A percentile compares a stretch with the other conserved stretches of the same genome.
Evolutionary conservation across 306 rosid genomes (phyloP).

Genomic region (Psophocarpus tetragonolobus): DNA sequence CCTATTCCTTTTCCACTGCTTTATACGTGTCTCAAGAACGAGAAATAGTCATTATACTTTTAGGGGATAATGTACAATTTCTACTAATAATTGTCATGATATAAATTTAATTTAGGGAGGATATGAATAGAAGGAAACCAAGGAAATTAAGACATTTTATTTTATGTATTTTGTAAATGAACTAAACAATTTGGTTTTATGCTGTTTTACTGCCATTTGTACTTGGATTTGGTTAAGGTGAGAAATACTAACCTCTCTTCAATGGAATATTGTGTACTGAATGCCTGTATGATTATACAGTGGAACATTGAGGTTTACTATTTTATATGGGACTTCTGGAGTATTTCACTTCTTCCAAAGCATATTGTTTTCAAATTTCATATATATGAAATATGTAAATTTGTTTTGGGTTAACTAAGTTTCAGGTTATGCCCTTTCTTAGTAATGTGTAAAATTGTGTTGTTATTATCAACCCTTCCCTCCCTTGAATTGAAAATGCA

Average conservation of each 20-base stretch:
- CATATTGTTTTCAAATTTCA: slow-evolving; percentile 17
- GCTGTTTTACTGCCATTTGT: not conserved
- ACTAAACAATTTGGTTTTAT: not conserved
- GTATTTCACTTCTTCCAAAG: not conserved
- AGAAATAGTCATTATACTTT: slow-evolving; percentile 9
- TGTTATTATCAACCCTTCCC: not conserved
- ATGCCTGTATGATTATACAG: not conserved
- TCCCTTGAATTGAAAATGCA: not conserved
- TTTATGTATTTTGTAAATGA: not conserved
- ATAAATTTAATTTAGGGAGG: not conserved
- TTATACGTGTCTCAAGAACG: not conserved
- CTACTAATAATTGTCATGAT: not conserved
- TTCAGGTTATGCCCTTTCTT: not conserved
- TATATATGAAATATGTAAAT: not conserved
- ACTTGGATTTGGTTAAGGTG: slow-evolving; percentile 6
- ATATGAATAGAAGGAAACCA: not conserved
- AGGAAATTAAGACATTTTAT: not conserved
- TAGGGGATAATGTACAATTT: not conserved
- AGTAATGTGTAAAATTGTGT: not conserved
- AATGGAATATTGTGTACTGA: not conserved
- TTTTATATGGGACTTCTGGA: slow-evolving; percentile 12
- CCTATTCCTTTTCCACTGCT: slow-evolving; percentile 5
- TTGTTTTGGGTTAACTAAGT: not conserved
- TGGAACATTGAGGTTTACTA: not conserved
- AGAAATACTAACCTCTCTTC: not conserved